Conservation (phyloP, 228 moss, liverwort and hornwort genomes). For the Sphagnum fallax region DNA sequence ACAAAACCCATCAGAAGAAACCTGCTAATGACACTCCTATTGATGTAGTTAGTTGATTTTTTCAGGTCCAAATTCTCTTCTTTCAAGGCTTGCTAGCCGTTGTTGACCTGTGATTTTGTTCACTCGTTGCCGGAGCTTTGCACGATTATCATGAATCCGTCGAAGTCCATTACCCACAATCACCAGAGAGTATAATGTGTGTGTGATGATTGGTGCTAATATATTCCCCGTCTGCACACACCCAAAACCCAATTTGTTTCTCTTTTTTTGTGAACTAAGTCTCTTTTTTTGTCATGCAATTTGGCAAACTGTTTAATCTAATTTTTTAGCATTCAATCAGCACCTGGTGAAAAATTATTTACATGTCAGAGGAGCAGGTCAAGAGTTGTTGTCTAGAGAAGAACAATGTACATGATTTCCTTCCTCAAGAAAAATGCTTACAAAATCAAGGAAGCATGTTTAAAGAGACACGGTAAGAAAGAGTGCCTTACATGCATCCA, state of each 20-base stretch:
- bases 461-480: not conserved
- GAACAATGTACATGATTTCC: too few species aligned
- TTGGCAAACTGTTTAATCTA: too few species aligned
- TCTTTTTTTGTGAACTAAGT: not conserved
- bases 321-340: too few species aligned
- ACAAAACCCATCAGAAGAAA: too few species aligned
- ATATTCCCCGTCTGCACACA: constrained; percentile 68
- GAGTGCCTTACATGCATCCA: constrained; percentile 58
- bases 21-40: too few species aligned
- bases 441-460: too few species aligned
- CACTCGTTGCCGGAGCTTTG: constrained; percentile 76
- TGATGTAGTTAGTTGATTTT: constrained; percentile 3
- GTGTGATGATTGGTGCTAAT: constrained; percentile 88
- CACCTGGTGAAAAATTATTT: too few species aligned
- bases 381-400: too few species aligned
- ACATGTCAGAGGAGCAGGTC: too few species aligned
- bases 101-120: constrained; percentile 39
- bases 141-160: constrained; percentile 69
- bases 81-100: constrained; percentile 17
- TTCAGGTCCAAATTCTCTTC: constrained; percentile 13
- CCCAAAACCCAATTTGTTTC: not conserved
- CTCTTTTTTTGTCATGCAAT: too few species aligned
- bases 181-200: constrained; percentile 71
- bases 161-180: constrained; percentile 81
- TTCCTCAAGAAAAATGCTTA: too few species aligned